These are phyloP conservation scores for Castanospermum australe DNA, from an alignment of 306 rosid species.

Conservation along the genomic window DNA sequence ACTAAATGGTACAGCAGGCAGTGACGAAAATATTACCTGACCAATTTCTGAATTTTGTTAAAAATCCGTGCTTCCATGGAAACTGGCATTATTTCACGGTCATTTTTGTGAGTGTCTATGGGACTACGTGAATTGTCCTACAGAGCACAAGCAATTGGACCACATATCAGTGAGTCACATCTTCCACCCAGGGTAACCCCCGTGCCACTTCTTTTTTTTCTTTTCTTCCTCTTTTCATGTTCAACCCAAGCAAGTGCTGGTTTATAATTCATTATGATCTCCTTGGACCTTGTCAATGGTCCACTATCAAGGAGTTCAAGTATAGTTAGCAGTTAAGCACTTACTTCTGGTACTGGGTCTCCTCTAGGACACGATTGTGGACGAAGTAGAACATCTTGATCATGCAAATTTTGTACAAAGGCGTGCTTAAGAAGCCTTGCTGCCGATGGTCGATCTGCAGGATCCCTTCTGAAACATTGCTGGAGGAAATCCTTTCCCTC, in stretches of 20 bases:
- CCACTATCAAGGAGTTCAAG: not conserved
- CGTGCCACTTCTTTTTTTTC: not conserved
- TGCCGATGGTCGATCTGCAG: constrained; percentile 66
- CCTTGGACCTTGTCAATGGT: not conserved
- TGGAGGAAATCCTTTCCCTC: constrained; percentile 63
- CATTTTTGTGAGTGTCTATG: constrained; percentile 16
- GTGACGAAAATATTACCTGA: constrained; percentile 29
- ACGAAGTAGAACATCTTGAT: constrained; percentile 27
- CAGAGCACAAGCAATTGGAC: not conserved
- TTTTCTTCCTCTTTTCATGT: not conserved
- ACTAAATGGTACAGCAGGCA: not conserved
- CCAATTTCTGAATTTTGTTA: constrained; percentile 1
- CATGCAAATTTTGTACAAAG: constrained; percentile 43
- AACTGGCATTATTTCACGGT: constrained; percentile 6
- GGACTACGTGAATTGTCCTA: constrained; percentile 38
- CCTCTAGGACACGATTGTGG: constrained; percentile 26
- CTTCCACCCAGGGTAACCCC: not conserved
- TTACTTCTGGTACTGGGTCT: constrained; percentile 39
- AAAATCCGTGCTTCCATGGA: not conserved
- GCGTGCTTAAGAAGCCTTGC: constrained; percentile 53
- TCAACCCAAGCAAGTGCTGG: not conserved
- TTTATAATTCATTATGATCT: not conserved
- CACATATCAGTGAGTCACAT: not conserved
- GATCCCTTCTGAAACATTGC: constrained; percentile 60
- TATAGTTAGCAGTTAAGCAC: constrained; percentile 38